Percentiles rank a stretch among this genome's conserved stretches.
phyloP scores from a whole-genome alignment of 306 rosid genomes.

The Vachellia collinsii region DNA sequence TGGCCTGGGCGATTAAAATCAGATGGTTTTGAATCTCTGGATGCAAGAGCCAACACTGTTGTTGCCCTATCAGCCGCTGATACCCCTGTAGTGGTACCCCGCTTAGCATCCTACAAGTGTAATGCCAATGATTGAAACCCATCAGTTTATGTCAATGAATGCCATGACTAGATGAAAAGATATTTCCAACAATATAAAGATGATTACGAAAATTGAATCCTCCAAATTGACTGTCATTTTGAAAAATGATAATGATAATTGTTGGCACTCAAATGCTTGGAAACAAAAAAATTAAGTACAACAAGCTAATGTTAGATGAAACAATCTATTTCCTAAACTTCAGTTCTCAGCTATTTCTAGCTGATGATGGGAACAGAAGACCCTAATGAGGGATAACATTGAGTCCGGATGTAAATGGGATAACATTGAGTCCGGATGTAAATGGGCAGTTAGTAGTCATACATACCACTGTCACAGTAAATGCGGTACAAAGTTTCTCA shows the following conservation, averaged over 20 bases:
- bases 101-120: slow-evolving; percentile 69
- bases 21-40: slow-evolving; percentile 75
- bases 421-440: no score
- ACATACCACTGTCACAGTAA: slow-evolving; percentile 87
- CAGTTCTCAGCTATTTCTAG: background rate
- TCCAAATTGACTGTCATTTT: slow-evolving; percentile 16
- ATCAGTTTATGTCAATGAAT: slow-evolving; percentile 19
- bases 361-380: slow-evolving; percentile 29
- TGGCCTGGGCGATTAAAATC: slow-evolving; percentile 98
- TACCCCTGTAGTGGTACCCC: slow-evolving; percentile 91
- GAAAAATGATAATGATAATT: slow-evolving; percentile 10
- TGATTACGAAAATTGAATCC: background rate
- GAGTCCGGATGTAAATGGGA: slow-evolving; percentile 18
- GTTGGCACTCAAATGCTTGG: background rate
- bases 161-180: slow-evolving; percentile 14
- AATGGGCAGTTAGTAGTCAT: slow-evolving; percentile 1
- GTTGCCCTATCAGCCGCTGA: slow-evolving; percentile 90
- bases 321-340: slow-evolving; percentile 12
- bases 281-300: slow-evolving; percentile 17
- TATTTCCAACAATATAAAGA: slow-evolving; percentile 18
- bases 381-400: slow-evolving; percentile 16
- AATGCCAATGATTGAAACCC: slow-evolving; percentile 34
- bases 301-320: slow-evolving; percentile 33
- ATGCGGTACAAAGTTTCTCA: slow-evolving; percentile 77
- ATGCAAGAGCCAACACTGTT: slow-evolving; percentile 88